Base-by-base conservation (phyloP, 495 filamentous ascomycete species). In the Neurospora sp. region DNA sequence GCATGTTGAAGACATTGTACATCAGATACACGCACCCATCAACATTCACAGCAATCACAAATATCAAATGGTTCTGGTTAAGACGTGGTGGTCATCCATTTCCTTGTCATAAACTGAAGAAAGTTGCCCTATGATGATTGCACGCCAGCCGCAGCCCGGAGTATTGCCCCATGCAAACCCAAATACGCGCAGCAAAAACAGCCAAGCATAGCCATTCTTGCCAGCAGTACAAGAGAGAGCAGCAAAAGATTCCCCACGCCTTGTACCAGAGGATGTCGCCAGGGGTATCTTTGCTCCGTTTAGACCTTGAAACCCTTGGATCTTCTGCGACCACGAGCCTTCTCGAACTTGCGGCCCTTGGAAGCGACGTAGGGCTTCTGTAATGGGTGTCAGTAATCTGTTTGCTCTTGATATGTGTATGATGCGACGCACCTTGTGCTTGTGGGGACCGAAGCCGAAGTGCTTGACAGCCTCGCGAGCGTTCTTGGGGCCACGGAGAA, bases 281-380 rank as follows among this genome's bases (percentile, higher is more conserved):
- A 65, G 75, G 45, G 76, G 78, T 75, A 77, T 75, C 73, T 65
- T 65, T 65, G 53, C 53, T 65, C 75, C 69, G 70, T 77, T 88
- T 95, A 99, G 81, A 99, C 96, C 93, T 99, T 99, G 93, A 98
- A 99, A 87, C 96, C 96, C 75, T 90, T 86, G 77, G 94, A 97
- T 83, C 93, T 87, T 88, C 96, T 95, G 83, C 96, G 93, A 81
- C 96, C 96, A 94, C 96, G 94, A 81, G 95, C 96, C 71, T 89
- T 87, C 90, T 99, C 96, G 87, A 98, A 99, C 88, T 99, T 99
- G 83, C 96, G 92, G 79, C 96, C 96, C 90, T 99, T 99, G 88
- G 92, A 96, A 84, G 91, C 89, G 78, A 99, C 90, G 78, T 98
- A 94, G 37, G 96, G 96, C 88, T 97, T 97, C 94, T 93, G 75